A percentile compares a stretch with the other conserved stretches of the same genome.
Evolutionary conservation across 345 rosid genomes (phyloP).

Genomic region (Murraya koenigii): DNA sequence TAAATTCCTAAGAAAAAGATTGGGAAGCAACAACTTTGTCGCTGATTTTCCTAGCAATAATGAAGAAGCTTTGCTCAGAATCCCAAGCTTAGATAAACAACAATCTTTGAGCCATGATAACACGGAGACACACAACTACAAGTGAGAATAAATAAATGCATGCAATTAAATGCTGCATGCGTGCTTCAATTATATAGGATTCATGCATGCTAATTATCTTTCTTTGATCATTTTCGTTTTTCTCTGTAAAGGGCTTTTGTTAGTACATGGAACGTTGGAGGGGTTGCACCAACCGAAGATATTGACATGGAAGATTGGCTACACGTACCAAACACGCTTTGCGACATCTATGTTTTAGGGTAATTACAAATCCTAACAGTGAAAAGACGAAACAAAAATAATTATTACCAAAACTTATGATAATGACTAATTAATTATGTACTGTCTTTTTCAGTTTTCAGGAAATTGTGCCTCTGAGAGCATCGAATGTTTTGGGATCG

Average conservation of each 20-base stretch:
- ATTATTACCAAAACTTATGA: not conserved
- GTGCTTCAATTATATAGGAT: not conserved
- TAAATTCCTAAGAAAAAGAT: constrained; percentile 56
- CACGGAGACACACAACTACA: constrained; percentile 43
- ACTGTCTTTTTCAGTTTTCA: constrained; percentile 50
- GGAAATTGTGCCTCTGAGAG: constrained; percentile 68
- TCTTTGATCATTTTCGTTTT: not conserved
- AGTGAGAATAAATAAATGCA: constrained; percentile 28
- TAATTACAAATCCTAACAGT: constrained; percentile 17
- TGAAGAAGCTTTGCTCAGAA: constrained; percentile 26
- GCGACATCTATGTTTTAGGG: constrained; percentile 88
- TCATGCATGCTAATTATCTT: not conserved
- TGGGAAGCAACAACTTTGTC: constrained; percentile 74
- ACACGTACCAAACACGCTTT: constrained; percentile 35
- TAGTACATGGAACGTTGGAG: constrained; percentile 93
- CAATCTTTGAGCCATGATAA: constrained; percentile 30
- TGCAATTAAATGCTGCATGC: not conserved
- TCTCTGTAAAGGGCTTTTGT: constrained; percentile 48
- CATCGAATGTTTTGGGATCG: constrained; percentile 60
- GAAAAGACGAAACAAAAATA: not conserved
- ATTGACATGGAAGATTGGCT: constrained; percentile 68
- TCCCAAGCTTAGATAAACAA: constrained; percentile 27
- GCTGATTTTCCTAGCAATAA: constrained; percentile 58
- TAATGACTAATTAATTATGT: not conserved
- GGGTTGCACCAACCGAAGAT: constrained; percentile 57